A percentile compares a stretch with the other conserved stretches of the same genome.
phyloP scores from a whole-genome alignment of 192 early-diverging fungal genomes.

The Funneliformis mosseae region DNA sequence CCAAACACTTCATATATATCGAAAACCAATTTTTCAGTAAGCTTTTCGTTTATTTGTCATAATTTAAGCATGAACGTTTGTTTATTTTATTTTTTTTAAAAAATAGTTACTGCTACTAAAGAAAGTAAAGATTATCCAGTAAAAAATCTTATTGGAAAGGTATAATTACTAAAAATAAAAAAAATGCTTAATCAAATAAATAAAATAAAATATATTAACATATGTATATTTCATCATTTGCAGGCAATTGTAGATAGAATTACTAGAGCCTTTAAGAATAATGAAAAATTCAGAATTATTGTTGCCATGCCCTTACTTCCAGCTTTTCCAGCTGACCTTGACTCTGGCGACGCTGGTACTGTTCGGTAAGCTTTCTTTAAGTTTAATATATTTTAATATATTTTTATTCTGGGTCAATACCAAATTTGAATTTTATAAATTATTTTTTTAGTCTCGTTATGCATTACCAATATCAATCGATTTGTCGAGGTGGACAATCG shows the following conservation, averaged over 20 bases:
- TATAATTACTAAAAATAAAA: neutral
- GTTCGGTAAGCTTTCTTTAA: conserved; percentile 50
- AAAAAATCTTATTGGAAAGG: conserved; percentile 80
- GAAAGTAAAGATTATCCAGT: conserved; percentile 52
- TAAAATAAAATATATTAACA: neutral
- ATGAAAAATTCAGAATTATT: conserved; percentile 76
- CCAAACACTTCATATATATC: conserved; percentile 92
- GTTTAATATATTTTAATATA: neutral
- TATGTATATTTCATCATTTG: neutral
- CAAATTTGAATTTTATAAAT: neutral
- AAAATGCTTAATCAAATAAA: neutral
- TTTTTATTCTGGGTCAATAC: neutral
- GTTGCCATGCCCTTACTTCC: conserved; percentile 89
- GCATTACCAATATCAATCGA: conserved; percentile 83
- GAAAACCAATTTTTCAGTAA: conserved; percentile 94
- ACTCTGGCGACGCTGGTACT: conserved; percentile 72
- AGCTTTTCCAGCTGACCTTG: conserved; percentile 84
- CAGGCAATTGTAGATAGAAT: conserved; percentile 76
- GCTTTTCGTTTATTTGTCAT: conserved; percentile 18
- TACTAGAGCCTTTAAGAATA: conserved; percentile 63
- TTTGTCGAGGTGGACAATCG: conserved; percentile 76
- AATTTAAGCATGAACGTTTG: neutral
- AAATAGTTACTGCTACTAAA: conserved; percentile 52
- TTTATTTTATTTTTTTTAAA: neutral
- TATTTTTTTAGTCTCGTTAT: conserved; percentile 61